Conservation (phyloP, 768 basidiomycete species). For the Macrocybe gigantea region DNA sequence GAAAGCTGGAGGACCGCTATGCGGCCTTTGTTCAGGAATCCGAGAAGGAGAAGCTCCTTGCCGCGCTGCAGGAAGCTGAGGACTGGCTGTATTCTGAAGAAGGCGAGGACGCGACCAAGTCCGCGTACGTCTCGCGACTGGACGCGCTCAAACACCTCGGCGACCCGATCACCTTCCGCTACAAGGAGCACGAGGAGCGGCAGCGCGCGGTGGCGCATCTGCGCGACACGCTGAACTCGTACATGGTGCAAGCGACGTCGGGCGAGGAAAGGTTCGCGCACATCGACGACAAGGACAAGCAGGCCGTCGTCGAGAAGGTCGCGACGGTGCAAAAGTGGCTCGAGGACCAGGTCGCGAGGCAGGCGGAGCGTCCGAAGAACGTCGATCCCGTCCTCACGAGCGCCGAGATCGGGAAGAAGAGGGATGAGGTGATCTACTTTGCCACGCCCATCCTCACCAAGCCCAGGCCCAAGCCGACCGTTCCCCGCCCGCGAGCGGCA, state of each 20-base stretch:
- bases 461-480: constrained; percentile 87
- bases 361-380: constrained; percentile 87
- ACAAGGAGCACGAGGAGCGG: constrained; percentile 79
- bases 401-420: constrained; percentile 83
- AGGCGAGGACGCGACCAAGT: constrained; percentile 93
- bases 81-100: constrained; percentile 98
- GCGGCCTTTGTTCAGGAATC: constrained; percentile 62
- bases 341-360: constrained; percentile 83
- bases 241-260: constrained; percentile 78
- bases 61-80: constrained; percentile 71
- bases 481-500: constrained; percentile 41
- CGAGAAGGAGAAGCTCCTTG: constrained; percentile 77
- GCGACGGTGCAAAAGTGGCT: constrained; percentile 94
- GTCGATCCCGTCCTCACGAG: constrained; percentile 78
- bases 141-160: constrained; percentile 81
- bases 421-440: constrained; percentile 89
- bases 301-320: constrained; percentile 81
- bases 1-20: constrained; percentile 88
- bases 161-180: constrained; percentile 81
- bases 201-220: constrained; percentile 65
- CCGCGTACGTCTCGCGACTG: constrained; percentile 83
- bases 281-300: constrained; percentile 85
- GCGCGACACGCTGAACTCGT: constrained; percentile 85
- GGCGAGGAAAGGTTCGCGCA: constrained; percentile 83
- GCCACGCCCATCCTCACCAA: constrained; percentile 85